Evolutionary conservation across 371 early-diverging fungal genomes (phyloP).

Genomic region (Mucor saturninus): DNA sequence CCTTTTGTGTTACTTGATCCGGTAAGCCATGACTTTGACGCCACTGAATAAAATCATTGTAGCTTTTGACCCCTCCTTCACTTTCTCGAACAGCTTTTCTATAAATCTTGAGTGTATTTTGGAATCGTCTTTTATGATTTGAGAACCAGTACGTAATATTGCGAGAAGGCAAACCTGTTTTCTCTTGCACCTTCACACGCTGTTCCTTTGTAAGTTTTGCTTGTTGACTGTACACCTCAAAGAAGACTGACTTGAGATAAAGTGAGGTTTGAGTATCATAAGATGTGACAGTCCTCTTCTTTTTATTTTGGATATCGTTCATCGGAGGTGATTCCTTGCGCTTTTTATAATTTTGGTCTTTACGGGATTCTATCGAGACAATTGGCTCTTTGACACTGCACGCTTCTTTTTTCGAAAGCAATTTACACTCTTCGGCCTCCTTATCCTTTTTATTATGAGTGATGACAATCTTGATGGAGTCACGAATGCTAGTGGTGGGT

Average conservation of each 20-base stretch:
- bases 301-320: neutral
- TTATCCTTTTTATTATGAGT: neutral
- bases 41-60: constrained; percentile 36
- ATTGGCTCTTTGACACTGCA: neutral
- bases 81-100: constrained; percentile 8
- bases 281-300: constrained; percentile 44
- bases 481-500: neutral
- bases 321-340: neutral
- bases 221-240: constrained; percentile 39
- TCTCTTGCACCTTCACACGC: constrained; percentile 26
- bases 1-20: neutral
- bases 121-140: constrained; percentile 45
- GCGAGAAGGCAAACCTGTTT: constrained; percentile 42
- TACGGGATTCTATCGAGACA: no score
- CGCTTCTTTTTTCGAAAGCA: no score
- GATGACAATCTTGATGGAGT: neutral
- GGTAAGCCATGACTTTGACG: constrained; percentile 14
- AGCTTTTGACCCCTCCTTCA: constrained; percentile 16
- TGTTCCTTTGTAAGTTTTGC: constrained; percentile 41
- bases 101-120: constrained; percentile 17
- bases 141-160: constrained; percentile 56
- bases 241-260: constrained; percentile 46
- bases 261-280: constrained; percentile 46
- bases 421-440: neutral
- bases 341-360: no score